A percentile compares a stretch with the other conserved stretches of the same genome.
These are phyloP conservation scores for Plasmodium malariae DNA, from an alignment of 169 alveolate species.

Conservation along the genomic window DNA sequence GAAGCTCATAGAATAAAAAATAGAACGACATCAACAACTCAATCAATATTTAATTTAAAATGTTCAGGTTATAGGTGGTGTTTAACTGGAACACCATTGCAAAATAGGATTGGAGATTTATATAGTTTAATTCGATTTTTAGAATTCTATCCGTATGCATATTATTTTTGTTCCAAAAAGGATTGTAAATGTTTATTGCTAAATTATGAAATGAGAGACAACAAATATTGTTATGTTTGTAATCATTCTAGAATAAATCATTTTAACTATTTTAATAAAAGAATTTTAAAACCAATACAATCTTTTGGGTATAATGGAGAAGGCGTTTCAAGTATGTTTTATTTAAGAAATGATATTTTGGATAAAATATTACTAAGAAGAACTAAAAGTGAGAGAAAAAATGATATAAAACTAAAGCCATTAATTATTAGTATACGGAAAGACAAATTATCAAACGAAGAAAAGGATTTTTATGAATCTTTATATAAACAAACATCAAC, in stretches of 20 bases:
- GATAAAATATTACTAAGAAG: slow-evolving; percentile 85
- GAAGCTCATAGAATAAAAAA: slow-evolving; percentile 98
- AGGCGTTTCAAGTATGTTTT: slow-evolving; percentile 84
- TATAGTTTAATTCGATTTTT: slow-evolving; percentile 94
- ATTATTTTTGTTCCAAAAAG: slow-evolving; percentile 90
- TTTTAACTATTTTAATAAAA: slow-evolving; percentile 88
- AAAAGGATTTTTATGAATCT: slow-evolving; percentile 89
- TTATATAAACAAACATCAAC: slow-evolving; percentile 87
- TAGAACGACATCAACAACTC: slow-evolving; percentile 92
- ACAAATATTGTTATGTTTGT: slow-evolving; percentile 87
- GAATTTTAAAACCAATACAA: slow-evolving; percentile 89
- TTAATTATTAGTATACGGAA: slow-evolving; percentile 85
- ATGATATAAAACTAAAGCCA: slow-evolving; percentile 89
- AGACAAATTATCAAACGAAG: slow-evolving; percentile 87
- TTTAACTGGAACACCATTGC: slow-evolving; percentile 98
- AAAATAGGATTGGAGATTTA: slow-evolving; percentile 96
- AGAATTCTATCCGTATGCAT: slow-evolving; percentile 94
- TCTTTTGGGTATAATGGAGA: slow-evolving; percentile 87
- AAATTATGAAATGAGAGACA: slow-evolving; percentile 84
- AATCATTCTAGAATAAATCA: slow-evolving; percentile 89
- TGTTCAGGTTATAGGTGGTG: slow-evolving; percentile 93
- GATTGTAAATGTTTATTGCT: slow-evolving; percentile 88
- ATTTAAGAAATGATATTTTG: slow-evolving; percentile 81
- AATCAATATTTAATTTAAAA: slow-evolving; percentile 78
- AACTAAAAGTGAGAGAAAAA: slow-evolving; percentile 90